These are phyloP conservation scores for Limtongia smithiae DNA, from an alignment of 805 yeast genomes.

Conservation along the genomic window DNA sequence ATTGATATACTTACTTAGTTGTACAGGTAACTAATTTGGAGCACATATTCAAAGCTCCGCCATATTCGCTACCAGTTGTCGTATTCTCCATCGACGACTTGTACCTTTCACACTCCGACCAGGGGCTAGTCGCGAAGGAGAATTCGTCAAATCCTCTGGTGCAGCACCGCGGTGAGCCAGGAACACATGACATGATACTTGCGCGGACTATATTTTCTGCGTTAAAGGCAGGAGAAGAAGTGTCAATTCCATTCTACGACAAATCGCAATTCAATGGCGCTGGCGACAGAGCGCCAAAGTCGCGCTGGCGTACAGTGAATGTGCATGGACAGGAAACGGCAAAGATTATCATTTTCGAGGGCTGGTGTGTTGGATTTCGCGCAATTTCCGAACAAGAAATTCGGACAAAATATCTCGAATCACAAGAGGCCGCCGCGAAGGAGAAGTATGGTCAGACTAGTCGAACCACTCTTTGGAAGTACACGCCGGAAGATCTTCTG, in stretches of 20 bases:
- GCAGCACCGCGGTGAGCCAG: constrained; percentile 85
- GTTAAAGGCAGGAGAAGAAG: constrained; percentile 35
- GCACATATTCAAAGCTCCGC: constrained; percentile 9
- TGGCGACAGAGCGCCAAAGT: constrained; percentile 63
- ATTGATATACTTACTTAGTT: neutral
- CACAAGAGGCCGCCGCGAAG: constrained; percentile 9
- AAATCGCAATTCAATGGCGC: constrained; percentile 66
- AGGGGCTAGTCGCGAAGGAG: constrained; percentile 43
- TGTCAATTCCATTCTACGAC: constrained; percentile 66
- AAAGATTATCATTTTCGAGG: constrained; percentile 77
- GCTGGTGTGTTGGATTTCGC: constrained; percentile 86
- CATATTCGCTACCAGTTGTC: constrained; percentile 32
- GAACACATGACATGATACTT: constrained; percentile 76
- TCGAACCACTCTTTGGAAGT: constrained; percentile 30
- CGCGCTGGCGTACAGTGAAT: constrained; percentile 41
- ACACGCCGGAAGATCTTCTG: constrained; percentile 34
- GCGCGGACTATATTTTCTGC: constrained; percentile 32
- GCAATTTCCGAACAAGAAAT: constrained; percentile 41
- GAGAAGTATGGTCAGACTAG: constrained; percentile 4
- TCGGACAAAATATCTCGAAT: constrained; percentile 26
- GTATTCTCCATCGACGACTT: constrained; percentile 79
- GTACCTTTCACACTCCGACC: constrained; percentile 66
- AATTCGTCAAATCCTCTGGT: constrained; percentile 52
- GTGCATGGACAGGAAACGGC: constrained; percentile 37
- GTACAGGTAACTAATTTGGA: constrained; percentile 11